Conservation (phyloP, 1,284 basidiomycete species). For the Pyrrhoderma noxium region DNA sequence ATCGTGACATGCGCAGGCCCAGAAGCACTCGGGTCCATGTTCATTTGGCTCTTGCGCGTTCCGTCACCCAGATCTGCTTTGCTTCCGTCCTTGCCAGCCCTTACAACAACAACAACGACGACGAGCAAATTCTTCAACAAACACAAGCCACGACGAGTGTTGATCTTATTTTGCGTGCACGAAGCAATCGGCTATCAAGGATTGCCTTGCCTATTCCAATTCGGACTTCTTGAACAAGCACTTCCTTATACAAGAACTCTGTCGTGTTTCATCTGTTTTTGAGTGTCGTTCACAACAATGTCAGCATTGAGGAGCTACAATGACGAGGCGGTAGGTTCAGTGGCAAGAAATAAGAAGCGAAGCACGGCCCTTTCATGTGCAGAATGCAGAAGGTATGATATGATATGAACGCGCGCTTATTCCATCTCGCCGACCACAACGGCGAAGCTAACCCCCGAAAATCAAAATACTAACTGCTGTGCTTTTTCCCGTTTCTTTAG, state of each 20-base stretch:
- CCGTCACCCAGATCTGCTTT: too few species aligned
- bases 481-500: not conserved
- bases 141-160: not conserved
- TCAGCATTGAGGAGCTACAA: slow-evolving; percentile 20
- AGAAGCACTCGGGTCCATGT: too few species aligned
- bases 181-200: slow-evolving; percentile 9
- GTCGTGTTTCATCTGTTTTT: slow-evolving; percentile 14
- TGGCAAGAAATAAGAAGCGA: slow-evolving; percentile 39
- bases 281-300: slow-evolving; percentile 14
- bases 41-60: too few species aligned
- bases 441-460: not conserved
- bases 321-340: slow-evolving; percentile 28
- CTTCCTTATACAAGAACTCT: slow-evolving; percentile 18
- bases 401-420: too few species aligned
- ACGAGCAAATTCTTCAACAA: not conserved
- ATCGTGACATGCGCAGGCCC: too few species aligned
- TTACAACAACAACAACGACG: too few species aligned
- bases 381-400: slow-evolving; percentile 54
- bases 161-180: slow-evolving; percentile 11
- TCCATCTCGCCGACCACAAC: too few species aligned
- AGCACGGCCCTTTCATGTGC: slow-evolving; percentile 51
- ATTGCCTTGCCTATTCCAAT: not conserved
- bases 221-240: not conserved
- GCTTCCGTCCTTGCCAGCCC: too few species aligned
- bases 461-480: not conserved